Evolutionary conservation across 306 rosid species (phyloP).

Genomic region (Herpetospermum pedunculosum): DNA sequence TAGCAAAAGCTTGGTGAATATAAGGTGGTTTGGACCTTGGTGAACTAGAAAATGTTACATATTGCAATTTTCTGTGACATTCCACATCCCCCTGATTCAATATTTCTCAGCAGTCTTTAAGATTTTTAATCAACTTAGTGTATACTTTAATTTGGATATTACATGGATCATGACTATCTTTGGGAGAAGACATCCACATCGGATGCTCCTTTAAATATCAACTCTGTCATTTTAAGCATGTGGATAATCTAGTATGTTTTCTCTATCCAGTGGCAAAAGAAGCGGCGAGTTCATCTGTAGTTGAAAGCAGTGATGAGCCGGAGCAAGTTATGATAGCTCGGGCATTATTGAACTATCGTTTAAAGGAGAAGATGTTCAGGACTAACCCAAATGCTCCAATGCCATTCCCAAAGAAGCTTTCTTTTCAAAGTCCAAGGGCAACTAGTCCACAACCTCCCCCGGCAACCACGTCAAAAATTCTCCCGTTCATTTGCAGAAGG

Average conservation of each 20-base stretch:
- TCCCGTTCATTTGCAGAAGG: constrained; percentile 68
- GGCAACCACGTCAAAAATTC: constrained; percentile 69
- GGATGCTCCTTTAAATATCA: not conserved
- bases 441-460: constrained; percentile 68
- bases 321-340: constrained; percentile 87
- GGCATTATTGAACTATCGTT: constrained; percentile 52
- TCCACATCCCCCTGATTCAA: not conserved
- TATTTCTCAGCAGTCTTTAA: not conserved
- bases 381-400: constrained; percentile 48
- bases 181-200: not conserved
- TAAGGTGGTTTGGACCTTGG: not conserved
- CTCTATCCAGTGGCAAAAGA: constrained; percentile 71
- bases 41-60: not conserved
- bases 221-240: not conserved
- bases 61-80: not conserved
- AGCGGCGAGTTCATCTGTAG: constrained; percentile 66
- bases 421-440: constrained; percentile 53
- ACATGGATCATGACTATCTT: not conserved
- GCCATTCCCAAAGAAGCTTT: constrained; percentile 60
- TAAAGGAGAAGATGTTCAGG: constrained; percentile 63
- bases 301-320: constrained; percentile 70
- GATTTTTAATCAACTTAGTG: not conserved
- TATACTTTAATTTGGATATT: not conserved
- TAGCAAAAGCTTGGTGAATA: not conserved
- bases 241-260: not conserved